Conservation (phyloP, 108 stramenopile genomes). For the Mayamaea pseudoterrestris region DNA sequence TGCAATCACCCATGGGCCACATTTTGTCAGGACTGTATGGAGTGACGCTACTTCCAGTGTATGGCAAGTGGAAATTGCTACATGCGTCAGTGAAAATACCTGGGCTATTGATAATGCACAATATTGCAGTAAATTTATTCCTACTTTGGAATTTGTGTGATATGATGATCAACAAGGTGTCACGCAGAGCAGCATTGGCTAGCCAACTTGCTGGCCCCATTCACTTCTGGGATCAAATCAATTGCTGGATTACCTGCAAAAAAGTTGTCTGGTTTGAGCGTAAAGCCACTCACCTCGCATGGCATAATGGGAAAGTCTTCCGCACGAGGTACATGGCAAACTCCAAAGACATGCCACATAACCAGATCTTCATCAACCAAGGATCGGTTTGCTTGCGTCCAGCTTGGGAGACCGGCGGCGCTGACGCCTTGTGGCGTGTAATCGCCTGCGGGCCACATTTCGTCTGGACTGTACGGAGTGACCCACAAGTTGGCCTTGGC, state of each 20-base stretch:
- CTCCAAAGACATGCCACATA: conserved; percentile 53
- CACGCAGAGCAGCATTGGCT: neutral
- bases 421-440: conserved; percentile 34
- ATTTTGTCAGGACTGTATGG: conserved; percentile 25
- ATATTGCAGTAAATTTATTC: too few species aligned
- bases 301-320: conserved; percentile 50
- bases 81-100: too few species aligned
- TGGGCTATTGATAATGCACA: too few species aligned
- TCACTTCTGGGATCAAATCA: conserved; percentile 29
- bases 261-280: conserved; percentile 39
- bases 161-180: too few species aligned
- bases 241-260: conserved; percentile 29
- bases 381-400: conserved; percentile 27
- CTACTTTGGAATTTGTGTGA: too few species aligned
- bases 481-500: conserved; percentile 44
- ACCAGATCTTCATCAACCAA: conserved; percentile 37
- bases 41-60: too few species aligned
- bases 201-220: conserved; percentile 24
- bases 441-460: conserved; percentile 50
- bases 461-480: conserved; percentile 24
- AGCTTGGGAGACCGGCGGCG: conserved; percentile 30
- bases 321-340: conserved; percentile 36
- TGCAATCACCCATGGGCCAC: conserved; percentile 49
- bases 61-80: too few species aligned
- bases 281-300: conserved; percentile 33